phyloP scores from a whole-genome alignment of 306 rosid species.

The Cucumis cinereus region DNA sequence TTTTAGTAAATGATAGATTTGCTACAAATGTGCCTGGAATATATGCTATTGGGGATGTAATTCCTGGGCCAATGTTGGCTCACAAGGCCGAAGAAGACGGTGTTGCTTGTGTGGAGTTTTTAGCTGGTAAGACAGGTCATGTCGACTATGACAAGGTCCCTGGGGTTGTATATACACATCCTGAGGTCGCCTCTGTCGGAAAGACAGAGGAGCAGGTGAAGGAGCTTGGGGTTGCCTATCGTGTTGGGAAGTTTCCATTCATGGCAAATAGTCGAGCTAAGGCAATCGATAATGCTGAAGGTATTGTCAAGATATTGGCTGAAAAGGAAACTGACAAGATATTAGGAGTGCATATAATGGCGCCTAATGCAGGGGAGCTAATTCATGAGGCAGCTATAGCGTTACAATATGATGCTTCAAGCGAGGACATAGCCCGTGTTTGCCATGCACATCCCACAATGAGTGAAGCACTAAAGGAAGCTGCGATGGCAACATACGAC shows the following conservation, averaged over 20 bases:
- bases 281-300: slow-evolving; percentile 96
- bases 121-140: slow-evolving; percentile 93
- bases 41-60: slow-evolving; percentile 88
- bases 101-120: slow-evolving; percentile 91
- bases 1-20: slow-evolving; percentile 72
- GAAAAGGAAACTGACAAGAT: slow-evolving; percentile 94
- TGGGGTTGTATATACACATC: slow-evolving; percentile 88
- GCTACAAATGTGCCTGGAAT: slow-evolving; percentile 66
- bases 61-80: slow-evolving; percentile 98
- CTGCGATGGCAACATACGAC: slow-evolving; percentile 99
- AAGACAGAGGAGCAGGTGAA: slow-evolving; percentile 98
- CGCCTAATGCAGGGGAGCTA: slow-evolving; percentile 95
- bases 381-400: slow-evolving; percentile 92
- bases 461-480: slow-evolving; percentile 99
- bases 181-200: slow-evolving; percentile 94
- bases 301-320: slow-evolving; percentile 80
- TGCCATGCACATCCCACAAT: slow-evolving; percentile 99
- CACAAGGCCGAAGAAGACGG: slow-evolving; percentile 99
- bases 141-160: slow-evolving; percentile 99
- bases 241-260: slow-evolving; percentile 93
- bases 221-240: slow-evolving; percentile 47
- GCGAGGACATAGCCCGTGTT: slow-evolving; percentile 96
- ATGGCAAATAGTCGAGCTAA: slow-evolving; percentile 97
- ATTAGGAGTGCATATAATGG: slow-evolving; percentile 95
- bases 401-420: slow-evolving; percentile 76